These are phyloP conservation scores for Athelia sp. DNA, from an alignment of 1,284 basidiomycete genomes.

Conservation along the genomic window DNA sequence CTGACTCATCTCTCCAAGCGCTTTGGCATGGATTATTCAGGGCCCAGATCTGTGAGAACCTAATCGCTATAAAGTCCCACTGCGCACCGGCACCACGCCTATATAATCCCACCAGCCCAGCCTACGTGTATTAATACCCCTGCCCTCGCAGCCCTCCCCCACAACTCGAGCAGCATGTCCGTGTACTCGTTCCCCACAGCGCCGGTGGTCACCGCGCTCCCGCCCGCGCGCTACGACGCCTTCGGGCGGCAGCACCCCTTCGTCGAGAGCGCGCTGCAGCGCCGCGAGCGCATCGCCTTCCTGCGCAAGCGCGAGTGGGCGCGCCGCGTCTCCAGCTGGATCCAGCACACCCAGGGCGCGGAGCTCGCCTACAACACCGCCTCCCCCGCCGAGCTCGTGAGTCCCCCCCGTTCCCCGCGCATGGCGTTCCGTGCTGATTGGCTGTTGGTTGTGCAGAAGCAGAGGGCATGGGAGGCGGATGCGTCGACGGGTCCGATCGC, in stretches of 20 bases:
- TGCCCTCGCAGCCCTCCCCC: no score
- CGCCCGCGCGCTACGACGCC: conserved; percentile 17
- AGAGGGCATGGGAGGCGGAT: not conserved
- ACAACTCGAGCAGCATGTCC: no score
- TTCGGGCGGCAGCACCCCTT: conserved; percentile 22
- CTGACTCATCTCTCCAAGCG: no score
- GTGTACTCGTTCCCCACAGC: no score
- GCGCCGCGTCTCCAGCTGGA: conserved; percentile 29
- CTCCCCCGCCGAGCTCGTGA: not conserved
- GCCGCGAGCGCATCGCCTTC: conserved; percentile 28
- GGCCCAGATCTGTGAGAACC: no score
- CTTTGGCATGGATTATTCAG: no score
- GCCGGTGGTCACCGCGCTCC: no score
- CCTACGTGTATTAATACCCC: no score
- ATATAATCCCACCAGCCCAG: no score
- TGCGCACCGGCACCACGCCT: no score
- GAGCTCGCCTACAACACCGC: conserved; percentile 24
- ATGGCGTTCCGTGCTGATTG: conserved; percentile 9
- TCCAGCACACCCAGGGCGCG: conserved; percentile 10
- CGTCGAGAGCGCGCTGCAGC: conserved; percentile 19
- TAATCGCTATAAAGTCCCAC: no score
- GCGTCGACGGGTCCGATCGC: conserved; percentile 22
- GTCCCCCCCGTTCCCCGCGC: not conserved
- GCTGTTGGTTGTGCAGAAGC: conserved; percentile 8
- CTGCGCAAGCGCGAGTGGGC: conserved; percentile 27